Evolutionary conservation across 306 rosid species (phyloP).

Genomic region (Castanea mollissima): DNA sequence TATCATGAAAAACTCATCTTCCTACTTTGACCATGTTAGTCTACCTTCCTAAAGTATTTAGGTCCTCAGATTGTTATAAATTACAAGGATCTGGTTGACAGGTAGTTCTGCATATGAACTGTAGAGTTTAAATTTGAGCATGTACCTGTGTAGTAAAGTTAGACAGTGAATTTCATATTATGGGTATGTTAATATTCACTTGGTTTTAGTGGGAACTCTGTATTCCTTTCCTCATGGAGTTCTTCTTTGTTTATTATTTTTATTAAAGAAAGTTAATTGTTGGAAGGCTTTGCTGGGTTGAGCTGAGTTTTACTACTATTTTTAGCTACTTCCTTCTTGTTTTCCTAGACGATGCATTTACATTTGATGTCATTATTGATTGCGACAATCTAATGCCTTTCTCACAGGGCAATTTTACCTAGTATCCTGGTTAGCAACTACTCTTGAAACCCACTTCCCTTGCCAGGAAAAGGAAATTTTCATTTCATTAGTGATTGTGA

Average conservation of each 20-base stretch:
- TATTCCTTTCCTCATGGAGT: not conserved
- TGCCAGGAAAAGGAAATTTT: not conserved
- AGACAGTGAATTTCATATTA: not conserved
- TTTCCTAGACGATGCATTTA: not conserved
- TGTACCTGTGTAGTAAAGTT: not conserved
- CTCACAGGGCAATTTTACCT: not conserved
- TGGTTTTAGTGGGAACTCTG: not conserved
- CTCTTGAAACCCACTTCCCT: not conserved
- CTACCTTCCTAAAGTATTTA: not conserved
- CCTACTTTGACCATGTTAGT: not conserved
- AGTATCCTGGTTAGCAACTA: not conserved
- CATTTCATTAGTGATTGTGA: not conserved
- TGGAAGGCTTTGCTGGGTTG: not conserved
- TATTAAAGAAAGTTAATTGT: not conserved
- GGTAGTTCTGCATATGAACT: not conserved
- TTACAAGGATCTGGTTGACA: not conserved
- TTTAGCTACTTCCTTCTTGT: not conserved
- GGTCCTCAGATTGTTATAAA: not conserved
- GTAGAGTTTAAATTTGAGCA: not conserved
- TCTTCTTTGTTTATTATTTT: not conserved
- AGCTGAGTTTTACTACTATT: not conserved
- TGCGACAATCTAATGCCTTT: not conserved
- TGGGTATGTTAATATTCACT: not conserved
- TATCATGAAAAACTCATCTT: not conserved
- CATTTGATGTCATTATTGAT: not conserved